Percentiles rank a stretch among this genome's conserved stretches.
phyloP scores from a whole-genome alignment of 148 eudicot species.

The Diospyros lotus region DNA sequence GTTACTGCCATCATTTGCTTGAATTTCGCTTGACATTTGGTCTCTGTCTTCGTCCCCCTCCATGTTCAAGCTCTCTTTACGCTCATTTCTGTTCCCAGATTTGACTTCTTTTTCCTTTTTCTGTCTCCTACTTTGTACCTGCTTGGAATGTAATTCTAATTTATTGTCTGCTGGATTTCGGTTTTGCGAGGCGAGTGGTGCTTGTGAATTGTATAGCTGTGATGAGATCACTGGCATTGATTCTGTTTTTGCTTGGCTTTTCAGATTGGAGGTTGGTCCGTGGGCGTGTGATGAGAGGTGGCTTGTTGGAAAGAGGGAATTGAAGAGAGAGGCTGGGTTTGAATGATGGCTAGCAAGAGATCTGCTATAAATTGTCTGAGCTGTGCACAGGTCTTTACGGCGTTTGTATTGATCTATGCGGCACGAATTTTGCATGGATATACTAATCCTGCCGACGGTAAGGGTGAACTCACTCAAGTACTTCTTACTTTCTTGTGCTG shows the following conservation, averaged over 20 bases:
- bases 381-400: slow-evolving; percentile 21
- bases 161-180: not conserved
- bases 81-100: slow-evolving; percentile 1
- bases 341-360: slow-evolving; percentile 55
- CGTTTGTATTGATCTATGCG: slow-evolving; percentile 27
- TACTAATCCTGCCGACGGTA: slow-evolving; percentile 69
- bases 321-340: slow-evolving; percentile 20
- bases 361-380: slow-evolving; percentile 18
- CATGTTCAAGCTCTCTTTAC: not conserved
- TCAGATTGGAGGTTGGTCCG: slow-evolving; percentile 24
- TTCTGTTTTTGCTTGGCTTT: slow-evolving; percentile 1
- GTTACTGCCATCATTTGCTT: slow-evolving; percentile 8
- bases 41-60: not conserved
- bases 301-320: slow-evolving; percentile 14
- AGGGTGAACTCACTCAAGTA: slow-evolving; percentile 1
- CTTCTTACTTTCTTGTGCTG: not conserved
- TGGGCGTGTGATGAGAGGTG: slow-evolving; percentile 20
- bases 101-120: not conserved
- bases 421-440: slow-evolving; percentile 30
- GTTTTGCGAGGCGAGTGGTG: not conserved
- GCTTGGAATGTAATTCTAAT: too few relatives aligned
- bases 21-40: slow-evolving; percentile 12
- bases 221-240: slow-evolving; percentile 10
- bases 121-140: not conserved
- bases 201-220: not conserved